Evolutionary conservation across 2,329 filamentous ascomycete genomes (phyloP).

Genomic region (Akanthomyces dipterigenus): DNA sequence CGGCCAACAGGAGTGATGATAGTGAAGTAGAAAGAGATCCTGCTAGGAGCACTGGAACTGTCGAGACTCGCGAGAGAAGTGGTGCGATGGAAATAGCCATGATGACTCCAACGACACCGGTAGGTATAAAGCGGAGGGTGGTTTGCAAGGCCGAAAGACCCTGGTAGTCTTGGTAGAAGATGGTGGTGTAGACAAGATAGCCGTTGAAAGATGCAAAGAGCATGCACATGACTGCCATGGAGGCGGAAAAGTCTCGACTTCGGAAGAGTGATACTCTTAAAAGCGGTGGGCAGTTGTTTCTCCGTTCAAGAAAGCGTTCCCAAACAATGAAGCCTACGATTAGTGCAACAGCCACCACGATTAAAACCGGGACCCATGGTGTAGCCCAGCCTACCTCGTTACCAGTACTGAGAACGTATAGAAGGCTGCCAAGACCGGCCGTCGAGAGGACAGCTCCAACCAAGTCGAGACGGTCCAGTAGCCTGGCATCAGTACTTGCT

Average conservation of each 20-base stretch:
- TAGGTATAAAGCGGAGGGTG: too few relatives aligned
- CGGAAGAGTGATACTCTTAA: conserved; percentile 55
- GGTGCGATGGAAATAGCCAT: too few relatives aligned
- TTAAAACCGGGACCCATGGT: conserved; percentile 48
- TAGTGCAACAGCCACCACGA: conserved; percentile 45
- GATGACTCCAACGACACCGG: too few relatives aligned
- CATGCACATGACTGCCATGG: conserved; percentile 53
- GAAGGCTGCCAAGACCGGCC: conserved; percentile 45
- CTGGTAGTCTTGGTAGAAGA: conserved; percentile 58
- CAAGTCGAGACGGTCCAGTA: conserved; percentile 40
- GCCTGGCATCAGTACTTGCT: too few relatives aligned
- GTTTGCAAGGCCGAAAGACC: conserved; percentile 29
- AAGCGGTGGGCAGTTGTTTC: conserved; percentile 13
- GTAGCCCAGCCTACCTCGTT: conserved; percentile 56
- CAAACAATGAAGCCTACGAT: conserved; percentile 46
- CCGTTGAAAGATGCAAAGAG: conserved; percentile 60
- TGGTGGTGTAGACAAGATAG: conserved; percentile 56
- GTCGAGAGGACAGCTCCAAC: conserved; percentile 52
- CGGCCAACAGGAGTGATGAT: too few relatives aligned
- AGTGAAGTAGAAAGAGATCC: too few relatives aligned
- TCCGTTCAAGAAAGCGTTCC: conserved; percentile 33
- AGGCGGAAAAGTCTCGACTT: conserved; percentile 46
- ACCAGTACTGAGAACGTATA: conserved; percentile 56
- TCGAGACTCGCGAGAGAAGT: too few relatives aligned
- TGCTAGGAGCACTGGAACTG: too few relatives aligned